Evolutionary conservation across 2,329 filamentous ascomycete genomes (phyloP), one percentile per base, ranked within the genome.

Genomic region (Myriosclerotinia duriaeana): DNA sequence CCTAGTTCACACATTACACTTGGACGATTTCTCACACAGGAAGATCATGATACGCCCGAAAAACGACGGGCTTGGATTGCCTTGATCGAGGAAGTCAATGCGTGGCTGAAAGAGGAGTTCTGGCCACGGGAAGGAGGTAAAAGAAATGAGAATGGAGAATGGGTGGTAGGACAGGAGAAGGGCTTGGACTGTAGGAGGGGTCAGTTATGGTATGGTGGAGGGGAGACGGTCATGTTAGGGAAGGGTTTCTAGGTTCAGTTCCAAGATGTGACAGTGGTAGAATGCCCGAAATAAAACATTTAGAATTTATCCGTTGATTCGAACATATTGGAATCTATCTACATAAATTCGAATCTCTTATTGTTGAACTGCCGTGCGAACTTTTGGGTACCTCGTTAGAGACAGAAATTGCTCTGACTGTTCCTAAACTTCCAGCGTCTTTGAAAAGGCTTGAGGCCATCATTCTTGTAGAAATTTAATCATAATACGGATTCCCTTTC

Each of bases 1-100:
- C 93, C 93, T 1, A 94, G 90, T 56, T 92, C 92, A 20, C 94
- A 98, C 79, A 85, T 97, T 74, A 97, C 94, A 0, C 85, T 98
- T 66, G 93, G 86, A 0, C 83, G 94, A 4, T 97, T 95, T 76
- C 83, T 97, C 53, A 84, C 82, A 12, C 83, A 87, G 52, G 80
- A 82, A 15, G 91, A 93, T 70, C 85, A 88, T 72, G 81, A 83
- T 48, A 83, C 83, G 9, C 77, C 79, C 6, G 77, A 75, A 65
- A 79, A 70, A 71, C 76, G 93, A 71, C 77, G 80, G 72, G 78
- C 73, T n/a, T 89, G 93, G 82, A 82, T 96, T 17, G 78, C 82
- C 17, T 83, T 83, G 62, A 88, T 97, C 60, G 91, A 95, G 53
- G 81, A 85, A 68, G 84, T 96, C 71, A 98, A 98, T 77, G 76